phyloP scores from a whole-genome alignment of 2,329 filamentous ascomycete genomes.

The Phialophora verrucosa region DNA sequence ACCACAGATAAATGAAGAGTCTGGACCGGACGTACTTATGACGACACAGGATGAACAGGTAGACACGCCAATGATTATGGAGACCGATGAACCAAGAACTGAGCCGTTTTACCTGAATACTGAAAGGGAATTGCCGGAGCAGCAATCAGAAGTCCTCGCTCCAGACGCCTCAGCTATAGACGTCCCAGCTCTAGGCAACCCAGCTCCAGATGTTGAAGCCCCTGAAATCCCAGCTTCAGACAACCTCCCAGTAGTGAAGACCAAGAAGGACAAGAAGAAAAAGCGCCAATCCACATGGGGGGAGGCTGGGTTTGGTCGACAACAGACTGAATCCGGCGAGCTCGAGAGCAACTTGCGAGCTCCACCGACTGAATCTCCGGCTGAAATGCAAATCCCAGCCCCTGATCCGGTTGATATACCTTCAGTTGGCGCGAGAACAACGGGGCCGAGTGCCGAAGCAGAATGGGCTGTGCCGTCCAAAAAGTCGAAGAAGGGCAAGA shows the following conservation, averaged over 20 bases:
- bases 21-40: background rate
- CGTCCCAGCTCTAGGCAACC: background rate
- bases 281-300: background rate
- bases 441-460: background rate
- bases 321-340: background rate
- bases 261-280: slow-evolving; percentile 3
- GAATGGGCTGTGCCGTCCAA: slow-evolving; percentile 13
- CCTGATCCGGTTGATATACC: background rate
- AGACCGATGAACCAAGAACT: background rate
- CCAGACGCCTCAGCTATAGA: background rate
- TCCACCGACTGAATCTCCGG: background rate
- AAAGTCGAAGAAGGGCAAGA: slow-evolving; percentile 40
- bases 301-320: background rate
- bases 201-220: no score
- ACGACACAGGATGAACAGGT: background rate
- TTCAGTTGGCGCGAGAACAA: background rate
- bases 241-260: background rate
- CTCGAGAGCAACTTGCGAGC: background rate
- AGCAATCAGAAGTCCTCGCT: background rate
- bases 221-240: background rate
- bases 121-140: background rate
- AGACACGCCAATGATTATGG: slow-evolving; percentile 1
- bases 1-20: background rate
- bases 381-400: background rate
- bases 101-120: background rate